Percentiles rank a stretch among this genome's conserved stretches.
Conservation (phyloP, 1,284 basidiomycete genomes). For the Waitea zeae region DNA sequence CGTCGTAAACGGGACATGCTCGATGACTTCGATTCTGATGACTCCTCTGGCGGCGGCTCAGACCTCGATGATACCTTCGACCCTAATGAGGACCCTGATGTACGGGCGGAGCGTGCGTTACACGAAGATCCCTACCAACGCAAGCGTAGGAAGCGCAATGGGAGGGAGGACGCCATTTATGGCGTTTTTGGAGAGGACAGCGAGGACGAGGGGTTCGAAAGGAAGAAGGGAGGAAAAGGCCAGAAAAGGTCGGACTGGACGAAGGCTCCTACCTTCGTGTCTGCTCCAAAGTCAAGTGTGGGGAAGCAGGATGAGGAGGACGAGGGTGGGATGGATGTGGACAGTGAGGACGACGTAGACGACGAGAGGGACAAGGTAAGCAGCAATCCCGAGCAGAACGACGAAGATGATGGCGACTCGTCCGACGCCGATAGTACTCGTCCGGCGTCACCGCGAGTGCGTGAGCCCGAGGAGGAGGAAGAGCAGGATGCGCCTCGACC, state of each 20-base stretch:
- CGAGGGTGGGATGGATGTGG: conserved; percentile 16
- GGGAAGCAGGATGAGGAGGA: conserved; percentile 18
- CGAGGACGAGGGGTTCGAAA: conserved; percentile 37
- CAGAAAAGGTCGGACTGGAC: conserved; percentile 42
- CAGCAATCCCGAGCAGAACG: conserved; percentile 10
- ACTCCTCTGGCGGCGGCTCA: conserved; percentile 27
- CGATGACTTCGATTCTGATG: conserved; percentile 55
- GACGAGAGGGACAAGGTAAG: conserved; percentile 14
- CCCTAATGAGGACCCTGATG: conserved; percentile 51
- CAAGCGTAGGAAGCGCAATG: conserved; percentile 44
- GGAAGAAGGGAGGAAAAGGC: conserved; percentile 10
- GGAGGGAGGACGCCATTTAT: conserved; percentile 66
- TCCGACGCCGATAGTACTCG: conserved; percentile 27
- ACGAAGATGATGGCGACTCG: conserved; percentile 13
- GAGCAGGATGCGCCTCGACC: conserved; percentile 22
- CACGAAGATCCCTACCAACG: conserved; percentile 67
- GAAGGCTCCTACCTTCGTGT: conserved; percentile 67
- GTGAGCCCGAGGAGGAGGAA: conserved; percentile 25
- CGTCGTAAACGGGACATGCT: conserved; percentile 67
- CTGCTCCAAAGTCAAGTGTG: conserved; percentile 30
- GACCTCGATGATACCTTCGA: conserved; percentile 23
- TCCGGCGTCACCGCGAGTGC: conserved; percentile 33
- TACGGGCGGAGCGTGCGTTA: conserved; percentile 58
- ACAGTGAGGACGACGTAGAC: conserved; percentile 12
- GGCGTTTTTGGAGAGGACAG: conserved; percentile 70